Percentiles rank a stretch among this genome's conserved stretches.
Evolutionary conservation across 345 rosid species (phyloP).

Genomic region (Mallotus nudiflorus): DNA sequence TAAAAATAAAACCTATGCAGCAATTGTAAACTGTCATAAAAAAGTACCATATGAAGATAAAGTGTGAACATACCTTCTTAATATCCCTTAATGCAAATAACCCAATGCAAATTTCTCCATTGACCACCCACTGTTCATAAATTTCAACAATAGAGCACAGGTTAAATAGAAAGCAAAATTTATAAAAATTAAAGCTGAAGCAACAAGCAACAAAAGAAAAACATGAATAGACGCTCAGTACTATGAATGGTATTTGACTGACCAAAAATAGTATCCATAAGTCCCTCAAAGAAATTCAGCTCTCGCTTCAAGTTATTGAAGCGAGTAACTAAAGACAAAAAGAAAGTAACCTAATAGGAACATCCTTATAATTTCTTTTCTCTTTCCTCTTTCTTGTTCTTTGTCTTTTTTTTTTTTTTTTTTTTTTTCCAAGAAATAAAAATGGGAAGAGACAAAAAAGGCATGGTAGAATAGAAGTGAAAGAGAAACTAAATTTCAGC

Average conservation of each 20-base stretch:
- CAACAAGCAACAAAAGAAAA: not conserved
- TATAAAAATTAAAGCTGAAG: constrained; percentile 6
- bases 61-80: constrained; percentile 57
- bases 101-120: constrained; percentile 98
- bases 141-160: constrained; percentile 19
- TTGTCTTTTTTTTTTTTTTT: not conserved
- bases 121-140: constrained; percentile 91
- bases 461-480: not conserved
- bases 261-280: not conserved
- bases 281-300: not conserved
- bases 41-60: constrained; percentile 1
- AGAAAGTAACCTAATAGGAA: not conserved
- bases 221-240: not conserved
- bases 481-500: not conserved
- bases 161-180: constrained; percentile 1
- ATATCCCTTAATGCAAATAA: constrained; percentile 86
- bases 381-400: no score
- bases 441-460: not conserved
- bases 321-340: not conserved
- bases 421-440: not conserved
- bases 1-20: not conserved
- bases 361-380: not conserved
- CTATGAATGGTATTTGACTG: not conserved
- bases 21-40: not conserved
- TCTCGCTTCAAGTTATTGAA: not conserved